These are phyloP conservation scores for Trypanosomatidae sp. DNA, from an alignment of 208 protist genomes.

Conservation along the genomic window DNA sequence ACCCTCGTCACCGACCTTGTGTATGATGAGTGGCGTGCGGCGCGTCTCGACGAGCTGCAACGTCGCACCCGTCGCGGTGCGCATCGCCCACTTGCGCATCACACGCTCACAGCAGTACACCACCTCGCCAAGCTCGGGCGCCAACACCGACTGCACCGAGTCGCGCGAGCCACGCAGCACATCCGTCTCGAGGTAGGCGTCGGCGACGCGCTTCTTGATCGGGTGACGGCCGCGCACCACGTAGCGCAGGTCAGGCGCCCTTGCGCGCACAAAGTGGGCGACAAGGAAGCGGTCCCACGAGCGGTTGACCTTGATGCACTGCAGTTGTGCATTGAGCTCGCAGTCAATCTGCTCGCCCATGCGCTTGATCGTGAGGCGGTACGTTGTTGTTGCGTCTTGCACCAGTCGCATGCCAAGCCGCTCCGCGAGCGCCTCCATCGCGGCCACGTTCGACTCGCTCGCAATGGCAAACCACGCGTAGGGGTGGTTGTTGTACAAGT, in stretches of 20 bases:
- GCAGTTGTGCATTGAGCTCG: constrained; percentile 76
- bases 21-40: constrained; percentile 85
- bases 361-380: constrained; percentile 46
- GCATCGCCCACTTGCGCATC: constrained; percentile 67
- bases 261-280: constrained; percentile 68
- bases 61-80: constrained; percentile 26
- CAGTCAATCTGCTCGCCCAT: constrained; percentile 49
- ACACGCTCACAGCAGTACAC: constrained; percentile 79
- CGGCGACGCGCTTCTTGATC: constrained; percentile 73
- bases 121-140: constrained; percentile 79
- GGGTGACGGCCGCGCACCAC: constrained; percentile 73
- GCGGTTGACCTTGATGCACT: constrained; percentile 49
- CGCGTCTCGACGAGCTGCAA: constrained; percentile 78
- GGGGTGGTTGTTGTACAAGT: constrained; percentile 70
- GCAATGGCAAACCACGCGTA: constrained; percentile 85
- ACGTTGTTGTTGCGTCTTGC: constrained; percentile 66
- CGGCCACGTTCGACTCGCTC: constrained; percentile 33
- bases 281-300: constrained; percentile 83
- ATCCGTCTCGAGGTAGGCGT: constrained; percentile 64
- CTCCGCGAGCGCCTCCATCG: constrained; percentile 33
- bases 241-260: constrained; percentile 79
- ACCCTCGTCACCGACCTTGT: constrained; percentile 64
- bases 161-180: constrained; percentile 75
- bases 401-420: constrained; percentile 45
- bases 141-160: constrained; percentile 76